Evolutionary conservation across 768 basidiomycete species (phyloP).

Genomic region (Leccinellum albellum): DNA sequence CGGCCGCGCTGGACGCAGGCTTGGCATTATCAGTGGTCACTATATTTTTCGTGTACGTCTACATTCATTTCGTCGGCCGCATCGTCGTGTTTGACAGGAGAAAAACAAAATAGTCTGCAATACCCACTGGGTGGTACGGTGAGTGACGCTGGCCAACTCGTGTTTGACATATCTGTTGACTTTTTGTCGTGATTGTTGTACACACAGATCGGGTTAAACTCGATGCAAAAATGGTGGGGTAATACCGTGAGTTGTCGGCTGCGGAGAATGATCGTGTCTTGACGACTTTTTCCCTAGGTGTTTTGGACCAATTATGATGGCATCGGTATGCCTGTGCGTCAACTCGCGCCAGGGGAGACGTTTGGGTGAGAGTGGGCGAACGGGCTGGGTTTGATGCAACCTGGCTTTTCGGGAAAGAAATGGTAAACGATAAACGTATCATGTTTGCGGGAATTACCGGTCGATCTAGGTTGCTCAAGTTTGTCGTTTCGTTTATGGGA

Average conservation of each 20-base stretch:
- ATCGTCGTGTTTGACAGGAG: neutral
- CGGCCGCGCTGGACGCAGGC: constrained; percentile 73
- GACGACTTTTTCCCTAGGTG: constrained; percentile 13
- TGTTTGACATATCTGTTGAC: neutral
- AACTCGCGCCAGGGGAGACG: constrained; percentile 21
- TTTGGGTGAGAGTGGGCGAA: constrained; percentile 13
- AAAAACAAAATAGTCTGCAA: constrained; percentile 21
- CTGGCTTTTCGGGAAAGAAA: neutral
- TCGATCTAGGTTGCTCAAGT: neutral
- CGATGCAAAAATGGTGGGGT: constrained; percentile 28
- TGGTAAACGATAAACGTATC: neutral
- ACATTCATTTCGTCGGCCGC: neutral
- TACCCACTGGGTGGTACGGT: constrained; percentile 25
- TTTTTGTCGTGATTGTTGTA: neutral
- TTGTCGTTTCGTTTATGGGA: neutral
- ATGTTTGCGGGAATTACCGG: neutral
- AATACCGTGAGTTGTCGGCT: constrained; percentile 12
- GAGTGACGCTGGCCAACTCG: neutral
- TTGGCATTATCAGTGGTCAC: constrained; percentile 62
- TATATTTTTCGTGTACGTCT: constrained; percentile 63
- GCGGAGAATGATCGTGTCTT: neutral
- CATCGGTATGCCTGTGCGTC: constrained; percentile 25
- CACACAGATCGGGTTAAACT: constrained; percentile 18
- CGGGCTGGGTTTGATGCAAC: neutral
- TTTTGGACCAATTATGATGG: constrained; percentile 19